Conservation (phyloP, 192 early-diverging fungal genomes). For the Spinellus fusiger region DNA sequence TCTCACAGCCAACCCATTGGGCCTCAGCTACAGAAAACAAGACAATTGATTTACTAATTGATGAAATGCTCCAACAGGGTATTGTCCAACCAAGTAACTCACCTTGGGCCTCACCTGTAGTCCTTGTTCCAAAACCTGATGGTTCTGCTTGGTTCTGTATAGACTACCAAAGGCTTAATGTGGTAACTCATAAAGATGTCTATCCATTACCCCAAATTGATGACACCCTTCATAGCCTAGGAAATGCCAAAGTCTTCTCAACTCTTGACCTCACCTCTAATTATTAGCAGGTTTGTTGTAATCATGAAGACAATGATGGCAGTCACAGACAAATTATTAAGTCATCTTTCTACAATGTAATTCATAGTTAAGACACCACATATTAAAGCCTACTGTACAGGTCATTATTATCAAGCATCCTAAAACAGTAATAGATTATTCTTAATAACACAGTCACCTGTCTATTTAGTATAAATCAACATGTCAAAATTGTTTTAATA, state of each 20-base stretch:
- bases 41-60: slow-evolving; percentile 7
- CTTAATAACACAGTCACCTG: too few species aligned
- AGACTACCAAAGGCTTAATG: slow-evolving; percentile 39
- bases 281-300: slow-evolving; percentile 16
- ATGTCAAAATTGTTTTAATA: too few species aligned
- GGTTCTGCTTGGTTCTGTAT: slow-evolving; percentile 2
- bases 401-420: too few species aligned
- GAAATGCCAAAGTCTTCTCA: slow-evolving; percentile 20
- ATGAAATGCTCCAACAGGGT: slow-evolving; percentile 20
- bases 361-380: too few species aligned
- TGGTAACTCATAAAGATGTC: slow-evolving; percentile 24
- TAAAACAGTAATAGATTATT: too few species aligned
- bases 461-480: too few species aligned
- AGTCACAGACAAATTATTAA: too few species aligned
- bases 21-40: slow-evolving; percentile 13
- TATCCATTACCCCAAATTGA: slow-evolving; percentile 39
- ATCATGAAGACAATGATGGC: too few species aligned
- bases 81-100: not conserved
- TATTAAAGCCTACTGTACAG: too few species aligned
- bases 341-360: too few species aligned
- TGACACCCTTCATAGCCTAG: slow-evolving; percentile 17
- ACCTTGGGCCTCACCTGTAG: not conserved
- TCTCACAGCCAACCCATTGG: slow-evolving; percentile 9
- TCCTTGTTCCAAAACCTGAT: slow-evolving; percentile 1
- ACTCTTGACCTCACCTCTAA: not conserved